Evolutionary conservation across 2,329 filamentous ascomycete species (phyloP), one percentile per base, ranked within the genome.

Genomic region (Colletotrichum costaricense): DNA sequence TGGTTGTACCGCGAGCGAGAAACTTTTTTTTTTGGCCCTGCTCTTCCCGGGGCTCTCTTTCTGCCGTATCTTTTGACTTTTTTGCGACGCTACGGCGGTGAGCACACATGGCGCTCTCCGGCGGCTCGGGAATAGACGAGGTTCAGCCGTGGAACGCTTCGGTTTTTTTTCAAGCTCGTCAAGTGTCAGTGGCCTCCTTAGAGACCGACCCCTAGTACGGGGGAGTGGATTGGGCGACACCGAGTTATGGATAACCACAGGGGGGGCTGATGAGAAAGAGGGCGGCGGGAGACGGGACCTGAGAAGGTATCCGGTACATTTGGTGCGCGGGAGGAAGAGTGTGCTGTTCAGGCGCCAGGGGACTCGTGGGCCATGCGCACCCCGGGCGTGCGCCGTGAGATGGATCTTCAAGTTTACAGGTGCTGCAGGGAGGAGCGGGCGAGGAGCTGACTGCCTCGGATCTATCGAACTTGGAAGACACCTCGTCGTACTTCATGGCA

Each of bases 41-140:
- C 54, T 8, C 35, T n/a, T 59, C 4, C 33, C 54, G 33, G 57
- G 55, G 54, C 60, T 9, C 57, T 73, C 42, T 49, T 49, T 63
- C 56, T 58, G 54, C 55, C 55, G 30, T 26, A 24, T 22, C 22
- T 35, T 52, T 33, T 63, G 24, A 28, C 33, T 64, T 49, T 33
- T 55, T 63, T 63, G 33, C 65, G 55, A 59, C 67, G n/a, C 57
- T 73, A 67, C 56, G 70, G 38, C 58, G 60, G 70, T 70, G 68
- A 71, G 52, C 22, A 35, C 11, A 28, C 42, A 26, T 67, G 54
- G 67, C 62, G 71, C 66, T 54, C 71, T 49, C 72, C 69, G 63
- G 62, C 69, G 63, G 58, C 63, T 74, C 72, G 72, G 72, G 72
- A 72, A 72, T 68, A 63, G 63, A 72, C 69, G 72, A 72, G 72